Percentiles rank a stretch among this genome's conserved stretches.
phyloP scores from a whole-genome alignment of 345 rosid species.

The Eutrema heterophyllum region DNA sequence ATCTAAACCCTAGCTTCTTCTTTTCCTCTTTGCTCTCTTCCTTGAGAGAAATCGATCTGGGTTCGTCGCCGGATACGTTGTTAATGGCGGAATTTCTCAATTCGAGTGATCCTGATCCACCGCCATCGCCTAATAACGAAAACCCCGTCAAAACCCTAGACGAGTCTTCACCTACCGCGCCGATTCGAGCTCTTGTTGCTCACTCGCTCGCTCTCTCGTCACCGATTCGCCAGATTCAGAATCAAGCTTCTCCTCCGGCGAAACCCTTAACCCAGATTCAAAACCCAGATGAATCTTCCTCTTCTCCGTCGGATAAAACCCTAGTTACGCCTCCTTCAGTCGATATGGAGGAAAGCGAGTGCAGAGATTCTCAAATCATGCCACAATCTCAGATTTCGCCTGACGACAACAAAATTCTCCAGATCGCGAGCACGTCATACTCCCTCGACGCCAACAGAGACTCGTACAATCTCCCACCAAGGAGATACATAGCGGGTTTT shows the following conservation, averaged over 20 bases:
- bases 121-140: neutral
- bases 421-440: neutral
- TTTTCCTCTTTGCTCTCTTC: neutral
- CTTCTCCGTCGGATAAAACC: constrained; percentile 7
- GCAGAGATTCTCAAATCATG: neutral
- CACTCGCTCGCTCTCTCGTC: constrained; percentile 12
- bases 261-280: neutral
- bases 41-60: neutral
- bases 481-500: neutral
- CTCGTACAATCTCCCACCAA: neutral
- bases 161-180: constrained; percentile 17
- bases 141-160: constrained; percentile 16
- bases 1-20: constrained; percentile 14
- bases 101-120: neutral
- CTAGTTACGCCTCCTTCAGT: neutral
- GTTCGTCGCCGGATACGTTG: neutral
- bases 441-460: neutral
- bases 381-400: neutral
- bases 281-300: neutral
- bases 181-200: constrained; percentile 9
- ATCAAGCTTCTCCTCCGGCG: constrained; percentile 6
- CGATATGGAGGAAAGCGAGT: neutral
- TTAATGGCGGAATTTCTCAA: constrained; percentile 4
- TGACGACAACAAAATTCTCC: neutral
- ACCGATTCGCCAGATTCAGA: constrained; percentile 11